A percentile compares a stretch with the other conserved stretches of the same genome.
phyloP scores from a whole-genome alignment of 2,329 filamentous ascomycete species.

The Pseudocercospora fuligena region DNA sequence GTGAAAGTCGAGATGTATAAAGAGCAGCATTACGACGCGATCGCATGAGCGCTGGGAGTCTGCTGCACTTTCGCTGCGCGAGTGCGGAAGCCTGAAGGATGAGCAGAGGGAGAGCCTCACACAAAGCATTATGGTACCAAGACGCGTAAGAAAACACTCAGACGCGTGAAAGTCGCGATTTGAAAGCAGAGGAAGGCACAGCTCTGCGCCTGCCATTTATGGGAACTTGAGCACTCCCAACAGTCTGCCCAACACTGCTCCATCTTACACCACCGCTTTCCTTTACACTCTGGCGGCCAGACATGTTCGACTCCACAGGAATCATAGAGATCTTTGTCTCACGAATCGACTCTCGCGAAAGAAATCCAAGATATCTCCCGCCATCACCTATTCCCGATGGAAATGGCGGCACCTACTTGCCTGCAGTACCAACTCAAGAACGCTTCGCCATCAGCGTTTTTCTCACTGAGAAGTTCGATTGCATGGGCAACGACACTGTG shows the following conservation, averaged over 20 bases:
- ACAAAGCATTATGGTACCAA: background rate
- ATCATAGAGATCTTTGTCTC: constrained; percentile 19
- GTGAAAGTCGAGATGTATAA: too few species aligned
- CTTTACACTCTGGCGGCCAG: background rate
- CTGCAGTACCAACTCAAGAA: constrained; percentile 2
- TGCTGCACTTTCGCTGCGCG: too few species aligned
- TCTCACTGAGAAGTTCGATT: constrained; percentile 22
- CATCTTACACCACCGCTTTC: background rate
- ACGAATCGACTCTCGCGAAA: constrained; percentile 14
- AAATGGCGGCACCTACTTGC: background rate
- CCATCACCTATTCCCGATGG: background rate
- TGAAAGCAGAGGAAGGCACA: background rate
- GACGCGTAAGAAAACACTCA: background rate
- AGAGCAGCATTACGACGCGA: too few species aligned
- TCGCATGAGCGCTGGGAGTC: too few species aligned
- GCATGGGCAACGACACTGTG: constrained; percentile 14
- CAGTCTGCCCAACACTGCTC: background rate
- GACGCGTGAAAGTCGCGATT: background rate
- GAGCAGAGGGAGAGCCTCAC: background rate
- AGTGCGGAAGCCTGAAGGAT: background rate
- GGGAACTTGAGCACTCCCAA: background rate
- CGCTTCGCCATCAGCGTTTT: constrained; percentile 15
- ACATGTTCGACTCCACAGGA: constrained; percentile 22
- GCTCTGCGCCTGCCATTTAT: background rate
- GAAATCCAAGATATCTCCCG: constrained; percentile 5